These are phyloP conservation scores for Hibiscus trionum DNA, from an alignment of 345 rosid species.

Conservation along the genomic window DNA sequence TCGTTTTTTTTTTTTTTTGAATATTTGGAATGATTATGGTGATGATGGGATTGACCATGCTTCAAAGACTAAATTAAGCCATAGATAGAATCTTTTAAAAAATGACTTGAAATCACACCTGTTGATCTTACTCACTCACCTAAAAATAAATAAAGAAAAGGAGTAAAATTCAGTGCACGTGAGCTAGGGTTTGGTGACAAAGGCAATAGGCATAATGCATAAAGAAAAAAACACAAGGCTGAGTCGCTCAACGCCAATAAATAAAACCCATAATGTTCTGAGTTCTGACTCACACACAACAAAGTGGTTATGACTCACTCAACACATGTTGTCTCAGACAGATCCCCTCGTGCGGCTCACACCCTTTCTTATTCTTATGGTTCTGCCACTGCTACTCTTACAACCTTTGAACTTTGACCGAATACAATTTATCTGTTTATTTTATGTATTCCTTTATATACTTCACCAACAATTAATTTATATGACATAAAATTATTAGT, in stretches of 20 bases:
- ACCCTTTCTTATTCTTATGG: slow-evolving; percentile 15
- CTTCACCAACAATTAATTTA: no score
- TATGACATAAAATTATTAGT: no score
- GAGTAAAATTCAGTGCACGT: slow-evolving; percentile 20
- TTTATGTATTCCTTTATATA: no score
- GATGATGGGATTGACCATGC: background rate
- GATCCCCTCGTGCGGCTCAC: slow-evolving; percentile 76
- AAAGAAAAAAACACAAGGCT: background rate
- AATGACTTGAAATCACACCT: background rate
- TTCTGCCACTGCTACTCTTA: background rate
- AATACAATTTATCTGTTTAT: no score
- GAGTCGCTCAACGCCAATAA: background rate
- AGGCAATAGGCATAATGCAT: background rate
- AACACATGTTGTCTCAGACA: background rate
- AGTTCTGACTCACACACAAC: background rate
- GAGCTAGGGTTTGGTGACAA: slow-evolving; percentile 5
- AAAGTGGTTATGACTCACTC: background rate
- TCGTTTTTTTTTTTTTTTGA: background rate
- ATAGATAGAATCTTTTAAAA: background rate
- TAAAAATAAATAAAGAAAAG: background rate
- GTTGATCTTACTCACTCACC: background rate
- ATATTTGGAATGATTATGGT: background rate
- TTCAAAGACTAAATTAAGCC: background rate
- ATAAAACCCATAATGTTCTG: background rate
- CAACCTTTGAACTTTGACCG: slow-evolving; percentile 26